phyloP scores from a whole-genome alignment of 163 green algal species.

The Chlamydomonas reinhardtii region DNA sequence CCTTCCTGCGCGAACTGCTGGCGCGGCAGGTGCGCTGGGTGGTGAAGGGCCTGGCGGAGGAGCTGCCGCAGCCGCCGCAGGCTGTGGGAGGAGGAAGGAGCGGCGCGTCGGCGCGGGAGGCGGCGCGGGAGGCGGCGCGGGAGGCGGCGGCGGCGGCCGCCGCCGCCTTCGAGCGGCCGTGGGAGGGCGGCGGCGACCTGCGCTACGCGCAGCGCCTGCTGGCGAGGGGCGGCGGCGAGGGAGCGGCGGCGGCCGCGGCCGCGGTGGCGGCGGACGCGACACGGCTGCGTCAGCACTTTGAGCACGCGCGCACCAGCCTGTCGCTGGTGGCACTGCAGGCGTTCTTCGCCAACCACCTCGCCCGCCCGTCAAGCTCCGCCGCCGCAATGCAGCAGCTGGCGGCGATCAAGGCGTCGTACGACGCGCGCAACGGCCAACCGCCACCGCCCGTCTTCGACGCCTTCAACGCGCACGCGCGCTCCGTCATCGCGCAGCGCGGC shows the following conservation, averaged over 20 bases:
- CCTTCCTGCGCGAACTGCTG: slow-evolving; percentile 47
- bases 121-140: too few species aligned
- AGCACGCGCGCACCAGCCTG: slow-evolving; percentile 16
- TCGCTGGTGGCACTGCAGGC: slow-evolving; percentile 2
- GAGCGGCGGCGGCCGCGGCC: background rate
- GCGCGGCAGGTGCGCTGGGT: slow-evolving; percentile 48
- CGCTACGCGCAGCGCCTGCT: too few species aligned
- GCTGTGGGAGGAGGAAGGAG: too few species aligned
- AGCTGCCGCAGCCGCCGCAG: too few species aligned
- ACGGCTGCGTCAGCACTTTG: slow-evolving; percentile 29
- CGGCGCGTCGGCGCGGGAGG: too few species aligned
- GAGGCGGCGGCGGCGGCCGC: too few species aligned
- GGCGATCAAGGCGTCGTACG: slow-evolving; percentile 30
- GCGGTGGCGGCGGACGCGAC: background rate
- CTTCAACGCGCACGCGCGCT: slow-evolving; percentile 3
- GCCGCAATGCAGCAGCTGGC: slow-evolving; percentile 10
- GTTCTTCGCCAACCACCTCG: slow-evolving; percentile 44
- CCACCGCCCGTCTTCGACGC: slow-evolving; percentile 1
- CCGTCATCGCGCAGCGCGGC: background rate
- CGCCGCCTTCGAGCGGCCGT: too few species aligned
- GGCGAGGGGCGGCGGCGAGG: too few species aligned
- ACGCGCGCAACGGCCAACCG: slow-evolving; percentile 27
- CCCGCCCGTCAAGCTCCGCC: background rate
- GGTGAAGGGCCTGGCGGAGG: background rate
- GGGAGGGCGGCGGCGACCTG: too few species aligned